Evolutionary conservation across 306 rosid species (phyloP).

Genomic region (Cotoneaster glaucophyllus): DNA sequence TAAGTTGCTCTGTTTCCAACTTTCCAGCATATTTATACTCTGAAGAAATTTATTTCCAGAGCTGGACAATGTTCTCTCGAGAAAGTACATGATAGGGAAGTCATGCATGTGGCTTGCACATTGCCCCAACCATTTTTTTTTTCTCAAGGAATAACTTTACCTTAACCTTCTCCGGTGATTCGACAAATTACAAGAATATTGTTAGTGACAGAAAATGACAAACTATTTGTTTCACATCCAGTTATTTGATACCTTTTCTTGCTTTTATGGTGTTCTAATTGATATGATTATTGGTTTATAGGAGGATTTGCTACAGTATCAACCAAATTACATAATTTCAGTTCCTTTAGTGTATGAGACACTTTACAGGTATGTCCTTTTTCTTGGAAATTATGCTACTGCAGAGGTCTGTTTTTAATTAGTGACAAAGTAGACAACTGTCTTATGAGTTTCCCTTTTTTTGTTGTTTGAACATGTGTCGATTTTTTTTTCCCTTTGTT

Average conservation of each 20-base stretch:
- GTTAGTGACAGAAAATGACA: neutral
- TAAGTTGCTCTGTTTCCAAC: neutral
- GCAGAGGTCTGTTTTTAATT: neutral
- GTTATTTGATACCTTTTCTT: neutral
- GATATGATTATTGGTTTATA: constrained; percentile 19
- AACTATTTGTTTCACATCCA: neutral
- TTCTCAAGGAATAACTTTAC: neutral
- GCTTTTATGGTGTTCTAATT: constrained; percentile 4
- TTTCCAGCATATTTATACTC: neutral
- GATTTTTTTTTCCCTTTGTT: neutral
- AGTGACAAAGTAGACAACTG: neutral
- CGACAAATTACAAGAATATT: neutral
- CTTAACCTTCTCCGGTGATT: neutral
- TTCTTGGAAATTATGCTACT: neutral
- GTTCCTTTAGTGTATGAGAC: constrained; percentile 93
- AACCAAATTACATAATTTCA: constrained; percentile 69
- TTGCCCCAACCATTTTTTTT: neutral
- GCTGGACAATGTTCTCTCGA: neutral
- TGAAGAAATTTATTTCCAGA: neutral
- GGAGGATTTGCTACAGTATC: constrained; percentile 72
- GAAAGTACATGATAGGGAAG: neutral
- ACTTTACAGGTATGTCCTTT: constrained; percentile 62
- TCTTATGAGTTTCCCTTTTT: neutral
- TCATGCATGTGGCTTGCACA: neutral
- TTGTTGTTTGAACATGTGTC: neutral